A percentile compares a stretch with the other conserved stretches of the same genome.
phyloP scores from a whole-genome alignment of 306 rosid genomes.

The Dalbergia cultrata region DNA sequence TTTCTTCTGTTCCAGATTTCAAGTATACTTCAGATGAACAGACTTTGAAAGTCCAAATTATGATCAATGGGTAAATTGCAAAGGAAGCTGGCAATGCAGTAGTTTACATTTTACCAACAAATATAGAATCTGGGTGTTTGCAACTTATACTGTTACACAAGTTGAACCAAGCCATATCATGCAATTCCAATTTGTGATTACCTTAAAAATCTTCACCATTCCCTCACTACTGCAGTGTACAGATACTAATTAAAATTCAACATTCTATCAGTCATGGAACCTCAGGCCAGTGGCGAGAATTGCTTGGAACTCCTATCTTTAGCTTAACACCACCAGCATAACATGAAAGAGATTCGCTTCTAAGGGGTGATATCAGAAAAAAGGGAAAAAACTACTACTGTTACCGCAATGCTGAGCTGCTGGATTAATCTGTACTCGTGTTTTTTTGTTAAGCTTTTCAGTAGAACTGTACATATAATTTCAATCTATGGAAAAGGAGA shows the following conservation, averaged over 20 bases:
- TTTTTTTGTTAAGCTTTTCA: background rate
- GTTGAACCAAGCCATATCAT: background rate
- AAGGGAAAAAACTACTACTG: background rate
- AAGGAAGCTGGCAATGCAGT: background rate
- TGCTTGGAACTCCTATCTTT: too few relatives aligned
- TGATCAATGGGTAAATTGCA: background rate
- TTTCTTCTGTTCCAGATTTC: background rate
- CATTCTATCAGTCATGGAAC: too few relatives aligned
- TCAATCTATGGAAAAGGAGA: constrained; percentile 3
- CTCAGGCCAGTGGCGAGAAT: too few relatives aligned
- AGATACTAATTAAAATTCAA: too few relatives aligned
- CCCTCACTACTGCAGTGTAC: too few relatives aligned
- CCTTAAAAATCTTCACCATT: background rate
- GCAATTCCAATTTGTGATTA: constrained; percentile 12
- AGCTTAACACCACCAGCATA: too few relatives aligned
- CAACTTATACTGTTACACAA: background rate
- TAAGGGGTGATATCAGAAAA: background rate
- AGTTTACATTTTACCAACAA: background rate
- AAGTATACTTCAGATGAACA: constrained; percentile 13
- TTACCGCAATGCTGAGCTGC: background rate
- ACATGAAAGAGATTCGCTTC: background rate
- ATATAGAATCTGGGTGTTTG: background rate
- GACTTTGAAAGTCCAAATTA: constrained; percentile 9
- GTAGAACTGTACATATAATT: background rate
- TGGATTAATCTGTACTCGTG: background rate